phyloP scores from a whole-genome alignment of 345 rosid genomes.

The Durio zibethinus region DNA sequence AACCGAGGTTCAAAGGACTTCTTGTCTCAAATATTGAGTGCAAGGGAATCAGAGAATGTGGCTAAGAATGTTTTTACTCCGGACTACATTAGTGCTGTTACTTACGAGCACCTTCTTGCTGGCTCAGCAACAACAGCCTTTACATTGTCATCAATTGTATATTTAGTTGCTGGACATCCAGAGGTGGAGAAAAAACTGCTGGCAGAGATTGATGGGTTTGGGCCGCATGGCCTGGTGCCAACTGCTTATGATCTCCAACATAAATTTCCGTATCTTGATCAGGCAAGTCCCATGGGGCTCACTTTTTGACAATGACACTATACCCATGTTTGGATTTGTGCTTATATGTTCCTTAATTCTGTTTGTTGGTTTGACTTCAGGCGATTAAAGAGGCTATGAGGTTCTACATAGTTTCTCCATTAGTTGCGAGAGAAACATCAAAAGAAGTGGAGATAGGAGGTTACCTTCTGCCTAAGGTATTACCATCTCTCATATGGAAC shows the following conservation, averaged over 20 bases:
- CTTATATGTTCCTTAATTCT: neutral
- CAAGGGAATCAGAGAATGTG: slow-evolving; percentile 56
- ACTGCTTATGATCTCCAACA: slow-evolving; percentile 61
- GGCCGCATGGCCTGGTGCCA: slow-evolving; percentile 52
- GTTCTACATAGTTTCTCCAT: slow-evolving; percentile 74
- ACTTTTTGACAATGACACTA: neutral
- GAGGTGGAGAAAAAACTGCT: slow-evolving; percentile 69
- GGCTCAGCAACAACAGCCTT: slow-evolving; percentile 89
- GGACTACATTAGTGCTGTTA: slow-evolving; percentile 76
- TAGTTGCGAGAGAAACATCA: slow-evolving; percentile 80
- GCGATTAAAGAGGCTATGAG: slow-evolving; percentile 89
- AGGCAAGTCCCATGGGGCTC: slow-evolving; percentile 36
- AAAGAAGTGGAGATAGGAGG: slow-evolving; percentile 80
- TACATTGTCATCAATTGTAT: slow-evolving; percentile 66
- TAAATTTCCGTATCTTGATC: slow-evolving; percentile 78
- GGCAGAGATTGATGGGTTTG: slow-evolving; percentile 67
- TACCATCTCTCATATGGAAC: neutral
- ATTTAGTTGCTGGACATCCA: slow-evolving; percentile 66
- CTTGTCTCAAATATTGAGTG: slow-evolving; percentile 62
- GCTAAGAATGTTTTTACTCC: slow-evolving; percentile 51
- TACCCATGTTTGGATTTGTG: neutral
- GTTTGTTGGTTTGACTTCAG: slow-evolving; percentile 30
- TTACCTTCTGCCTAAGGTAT: slow-evolving; percentile 80
- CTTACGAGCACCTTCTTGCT: slow-evolving; percentile 91
- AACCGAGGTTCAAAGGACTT: slow-evolving; percentile 62